Evolutionary conservation across 306 rosid genomes (phyloP), one percentile per base, ranked within the genome.

Genomic region (Mucuna pruriens): DNA sequence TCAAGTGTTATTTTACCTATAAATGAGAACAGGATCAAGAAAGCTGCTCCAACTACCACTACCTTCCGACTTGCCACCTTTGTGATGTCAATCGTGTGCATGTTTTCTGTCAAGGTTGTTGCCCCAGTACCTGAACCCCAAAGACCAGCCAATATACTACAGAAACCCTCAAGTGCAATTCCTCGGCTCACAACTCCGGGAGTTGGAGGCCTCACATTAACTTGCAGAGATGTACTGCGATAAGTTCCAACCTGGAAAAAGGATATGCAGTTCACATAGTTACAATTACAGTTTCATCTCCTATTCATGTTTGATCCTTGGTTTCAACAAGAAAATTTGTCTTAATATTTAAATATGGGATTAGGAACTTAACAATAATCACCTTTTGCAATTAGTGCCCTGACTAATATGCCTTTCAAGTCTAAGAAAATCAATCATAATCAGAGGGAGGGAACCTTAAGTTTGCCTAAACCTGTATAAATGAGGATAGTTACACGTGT

Each of bases 91-190:
- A 95, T 90, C 11, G 98, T 91, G 76, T 95, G 88, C 65, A 84
- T 49, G 80, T 95, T 95, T 88, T 95, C 99, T 49, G 99, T 95
- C 87, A 95, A 90, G 49, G 99, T 95, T 9, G 98, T 90, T 73
- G 98, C 83, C 36, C 99, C 99, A 34, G 97, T 89, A 62, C 99
- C 98, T 23, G 98, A 83, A 78, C 99, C 99, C 98, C 96, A 95
- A 73, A 93, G 70, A 69, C 98, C 99, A 46, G 98, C 94, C 83
- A 95, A 82, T 78, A 95, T 86, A 78, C 99, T 89, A 80, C 99
- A 95, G 83, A 95, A 90, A 74, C 99, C 99, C 88, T 95, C 99
- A 82, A 95, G 40, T 13, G 94, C 99, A 86, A 95, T 93, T 71
- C 99, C 99, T 85, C 99, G 84, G 85, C 99, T 91, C 54, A 95